Percentiles rank a stretch among this genome's conserved stretches.
Conservation (phyloP, 2,329 filamentous ascomycete species). For the Teratosphaeria gauchensis region DNA sequence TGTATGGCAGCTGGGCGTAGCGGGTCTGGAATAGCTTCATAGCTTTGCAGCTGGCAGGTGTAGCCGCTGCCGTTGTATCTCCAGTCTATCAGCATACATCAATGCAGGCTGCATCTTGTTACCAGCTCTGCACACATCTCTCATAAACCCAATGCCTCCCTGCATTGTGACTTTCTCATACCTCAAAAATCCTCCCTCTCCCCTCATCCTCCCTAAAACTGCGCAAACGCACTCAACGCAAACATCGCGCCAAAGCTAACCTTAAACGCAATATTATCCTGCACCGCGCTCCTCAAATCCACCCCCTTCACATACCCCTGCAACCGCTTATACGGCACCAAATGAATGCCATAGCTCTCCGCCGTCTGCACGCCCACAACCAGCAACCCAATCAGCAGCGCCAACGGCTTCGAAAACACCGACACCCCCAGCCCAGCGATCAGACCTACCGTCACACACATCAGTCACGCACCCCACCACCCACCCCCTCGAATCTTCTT, state of each 20-base stretch:
- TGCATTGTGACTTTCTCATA: background rate
- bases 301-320: conserved; percentile 43
- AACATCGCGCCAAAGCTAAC: conserved; percentile 64
- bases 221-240: conserved; percentile 53
- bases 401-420: conserved; percentile 61
- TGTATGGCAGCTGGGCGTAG: background rate
- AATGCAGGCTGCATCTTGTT: background rate
- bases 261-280: conserved; percentile 55
- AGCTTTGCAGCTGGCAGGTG: background rate
- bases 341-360: conserved; percentile 42
- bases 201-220: background rate
- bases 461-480: background rate
- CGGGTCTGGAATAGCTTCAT: background rate
- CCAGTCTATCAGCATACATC: background rate
- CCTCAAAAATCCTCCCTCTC: background rate
- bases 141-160: background rate
- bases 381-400: conserved; percentile 55
- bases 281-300: conserved; percentile 43
- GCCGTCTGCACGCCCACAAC: conserved; percentile 52
- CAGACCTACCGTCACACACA: conserved; percentile 42
- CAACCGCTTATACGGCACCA: conserved; percentile 40
- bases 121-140: background rate
- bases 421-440: conserved; percentile 55
- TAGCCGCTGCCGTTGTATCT: background rate
- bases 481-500: background rate